Conservation (phyloP, 257 asterid genomes). For the Nicotiana knightiana region DNA sequence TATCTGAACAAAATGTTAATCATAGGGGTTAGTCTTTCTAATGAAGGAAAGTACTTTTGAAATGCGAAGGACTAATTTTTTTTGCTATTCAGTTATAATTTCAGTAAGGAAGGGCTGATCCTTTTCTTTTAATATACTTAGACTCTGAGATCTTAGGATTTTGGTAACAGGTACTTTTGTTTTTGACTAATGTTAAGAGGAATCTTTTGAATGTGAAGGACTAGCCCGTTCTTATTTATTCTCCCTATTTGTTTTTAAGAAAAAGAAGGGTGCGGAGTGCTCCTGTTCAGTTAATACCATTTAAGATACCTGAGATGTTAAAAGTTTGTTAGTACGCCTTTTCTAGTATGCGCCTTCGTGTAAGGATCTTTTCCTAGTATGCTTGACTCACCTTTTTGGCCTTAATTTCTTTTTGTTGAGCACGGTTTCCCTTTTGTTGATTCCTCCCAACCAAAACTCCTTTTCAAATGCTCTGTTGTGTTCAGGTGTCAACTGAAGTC, state of each 20-base stretch:
- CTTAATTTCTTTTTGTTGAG: not conserved
- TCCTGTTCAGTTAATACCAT: not conserved
- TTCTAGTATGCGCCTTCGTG: not conserved
- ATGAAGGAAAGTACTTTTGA: not conserved
- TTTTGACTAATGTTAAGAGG: not conserved
- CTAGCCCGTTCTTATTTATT: not conserved
- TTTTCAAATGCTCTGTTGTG: conserved; percentile 15
- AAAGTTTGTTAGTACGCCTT: not conserved
- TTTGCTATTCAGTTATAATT: not conserved
- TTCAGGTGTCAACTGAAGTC: conserved; percentile 44
- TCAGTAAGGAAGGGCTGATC: too few relatives aligned
- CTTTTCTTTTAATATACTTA: not conserved
- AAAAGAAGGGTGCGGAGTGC: not conserved
- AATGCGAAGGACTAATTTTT: not conserved
- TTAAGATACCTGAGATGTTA: not conserved
- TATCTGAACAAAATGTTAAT: not conserved
- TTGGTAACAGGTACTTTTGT: not conserved
- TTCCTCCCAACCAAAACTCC: not conserved
- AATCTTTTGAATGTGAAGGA: not conserved
- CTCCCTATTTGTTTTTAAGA: not conserved
- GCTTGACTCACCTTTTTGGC: not conserved
- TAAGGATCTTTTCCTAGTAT: not conserved
- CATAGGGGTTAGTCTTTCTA: not conserved
- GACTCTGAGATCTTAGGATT: not conserved
- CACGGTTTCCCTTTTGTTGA: conserved; percentile 2